phyloP scores from a whole-genome alignment of 108 stramenopile species.

The Thalassiosira profunda region DNA sequence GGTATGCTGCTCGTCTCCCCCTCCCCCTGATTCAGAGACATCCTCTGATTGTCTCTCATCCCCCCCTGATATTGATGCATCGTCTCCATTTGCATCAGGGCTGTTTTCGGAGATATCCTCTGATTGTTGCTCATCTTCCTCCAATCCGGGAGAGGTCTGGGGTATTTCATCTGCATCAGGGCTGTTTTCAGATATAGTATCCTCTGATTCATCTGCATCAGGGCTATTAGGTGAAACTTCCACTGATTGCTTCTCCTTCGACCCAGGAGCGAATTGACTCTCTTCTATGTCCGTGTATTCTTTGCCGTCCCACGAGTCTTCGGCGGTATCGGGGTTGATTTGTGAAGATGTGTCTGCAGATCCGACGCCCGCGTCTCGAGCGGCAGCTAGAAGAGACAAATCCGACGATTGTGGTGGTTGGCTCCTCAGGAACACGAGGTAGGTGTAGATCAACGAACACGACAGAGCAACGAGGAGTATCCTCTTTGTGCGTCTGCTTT shows the following conservation, averaged over 20 bases:
- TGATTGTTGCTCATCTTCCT: not conserved
- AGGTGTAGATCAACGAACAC: no score
- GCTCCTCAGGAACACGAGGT: no score
- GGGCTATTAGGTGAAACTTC: no score
- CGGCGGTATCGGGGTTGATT: no score
- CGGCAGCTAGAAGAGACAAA: not conserved
- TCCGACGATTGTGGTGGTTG: not conserved
- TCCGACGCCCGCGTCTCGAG: conserved; percentile 1
- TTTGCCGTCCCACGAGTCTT: no score
- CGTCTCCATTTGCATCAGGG: not conserved
- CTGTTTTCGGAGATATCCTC: not conserved
- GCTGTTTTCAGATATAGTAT: not conserved
- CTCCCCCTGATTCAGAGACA: not conserved
- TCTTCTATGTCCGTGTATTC: no score
- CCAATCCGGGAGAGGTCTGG: not conserved
- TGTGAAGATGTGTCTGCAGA: no score
- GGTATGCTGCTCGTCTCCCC: not conserved
- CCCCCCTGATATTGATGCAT: not conserved
- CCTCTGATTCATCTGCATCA: not conserved
- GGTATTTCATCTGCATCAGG: not conserved
- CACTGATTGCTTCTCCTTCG: no score
- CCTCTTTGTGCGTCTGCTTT: not conserved
- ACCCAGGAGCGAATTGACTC: no score
- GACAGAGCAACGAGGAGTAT: not conserved
- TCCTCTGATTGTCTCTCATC: not conserved